Evolutionary conservation across 2,329 filamentous ascomycete genomes (phyloP).

Genomic region (Aureobasidium sp.): DNA sequence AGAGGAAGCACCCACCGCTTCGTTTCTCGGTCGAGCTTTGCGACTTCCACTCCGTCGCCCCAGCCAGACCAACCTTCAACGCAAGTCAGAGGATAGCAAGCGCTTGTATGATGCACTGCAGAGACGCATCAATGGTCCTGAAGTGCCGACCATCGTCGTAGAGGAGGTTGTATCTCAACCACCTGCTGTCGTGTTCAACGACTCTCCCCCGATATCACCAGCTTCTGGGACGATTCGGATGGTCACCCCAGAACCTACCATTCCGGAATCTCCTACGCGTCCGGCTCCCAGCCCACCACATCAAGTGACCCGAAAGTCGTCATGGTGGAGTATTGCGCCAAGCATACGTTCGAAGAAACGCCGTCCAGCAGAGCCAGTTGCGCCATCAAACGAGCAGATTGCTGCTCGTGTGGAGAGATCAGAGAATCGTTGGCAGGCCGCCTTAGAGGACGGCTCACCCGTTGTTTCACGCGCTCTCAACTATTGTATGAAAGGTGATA

Average conservation of each 20-base stretch:
- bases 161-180: neutral
- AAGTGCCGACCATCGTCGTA: constrained; percentile 23
- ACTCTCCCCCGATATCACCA: neutral
- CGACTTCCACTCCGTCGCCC: constrained; percentile 22
- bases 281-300: neutral
- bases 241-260: constrained; percentile 23
- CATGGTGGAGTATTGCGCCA: constrained; percentile 5
- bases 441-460: constrained; percentile 30
- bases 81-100: constrained; percentile 44
- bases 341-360: constrained; percentile 9
- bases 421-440: constrained; percentile 35
- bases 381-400: constrained; percentile 33
- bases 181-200: neutral
- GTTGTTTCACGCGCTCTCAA: constrained; percentile 25
- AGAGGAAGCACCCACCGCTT: constrained; percentile 18
- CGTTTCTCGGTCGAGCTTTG: constrained; percentile 25
- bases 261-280: neutral
- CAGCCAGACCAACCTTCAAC: constrained; percentile 23
- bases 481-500: constrained; percentile 19
- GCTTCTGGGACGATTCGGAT: constrained; percentile 27
- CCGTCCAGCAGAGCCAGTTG: neutral
- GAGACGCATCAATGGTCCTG: constrained; percentile 43
- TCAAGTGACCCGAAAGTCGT: constrained; percentile 1
- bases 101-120: constrained; percentile 55
- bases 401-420: constrained; percentile 31